Base-by-base conservation (phyloP, 768 basidiomycete genomes). In the Hypholoma sublateritium region DNA sequence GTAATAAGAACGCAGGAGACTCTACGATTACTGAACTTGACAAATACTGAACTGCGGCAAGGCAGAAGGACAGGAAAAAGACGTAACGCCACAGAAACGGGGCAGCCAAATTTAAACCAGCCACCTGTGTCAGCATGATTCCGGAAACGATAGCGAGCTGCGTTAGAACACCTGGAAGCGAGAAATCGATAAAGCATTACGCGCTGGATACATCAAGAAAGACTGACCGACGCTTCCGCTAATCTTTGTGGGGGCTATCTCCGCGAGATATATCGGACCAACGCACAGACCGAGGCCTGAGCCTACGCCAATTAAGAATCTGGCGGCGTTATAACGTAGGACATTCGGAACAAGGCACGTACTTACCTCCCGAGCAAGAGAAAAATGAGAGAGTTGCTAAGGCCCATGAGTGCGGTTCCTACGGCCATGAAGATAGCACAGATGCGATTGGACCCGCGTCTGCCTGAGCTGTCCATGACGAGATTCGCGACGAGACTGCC, bases 121-220 rank as follows among this genome's bases (percentile, higher is more conserved):
- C 75, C 4, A 78, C 71, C 66, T 98, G 95, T 0, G 94, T 90
- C n/a, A 85, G 68, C 79, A 96, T 87, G 60, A 97, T 89, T 25
- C 92, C 92, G 52, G 92, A 71, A 34, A 96, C 92, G 64, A 96
- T 89, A 37, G 82, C 85, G 24, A 95, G 73, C 62, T 94, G 93
- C 0, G 88, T 91, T 25, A 94, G 76, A 24, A 93, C 88, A 19
- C 90, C 90, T 91, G 57, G 17, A 49, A 45, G 35, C 11, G 14
- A 12, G 34, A 48, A 47, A 56, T 48, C 13, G 49, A 32, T 24
- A 41, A 7, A 2, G 12, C 13, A 22, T 24, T 35, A 32, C 24
- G 17, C 50, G 11, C 51, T 28, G 24, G 8, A 50, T 34, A 34
- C 19, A 32, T 32, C 9, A 7, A 32, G 17, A 35, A 60, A 13